A percentile compares a stretch with the other conserved stretches of the same genome.
Conservation (phyloP, 148 eudicot genomes). For the Persicaria tinctoria region DNA sequence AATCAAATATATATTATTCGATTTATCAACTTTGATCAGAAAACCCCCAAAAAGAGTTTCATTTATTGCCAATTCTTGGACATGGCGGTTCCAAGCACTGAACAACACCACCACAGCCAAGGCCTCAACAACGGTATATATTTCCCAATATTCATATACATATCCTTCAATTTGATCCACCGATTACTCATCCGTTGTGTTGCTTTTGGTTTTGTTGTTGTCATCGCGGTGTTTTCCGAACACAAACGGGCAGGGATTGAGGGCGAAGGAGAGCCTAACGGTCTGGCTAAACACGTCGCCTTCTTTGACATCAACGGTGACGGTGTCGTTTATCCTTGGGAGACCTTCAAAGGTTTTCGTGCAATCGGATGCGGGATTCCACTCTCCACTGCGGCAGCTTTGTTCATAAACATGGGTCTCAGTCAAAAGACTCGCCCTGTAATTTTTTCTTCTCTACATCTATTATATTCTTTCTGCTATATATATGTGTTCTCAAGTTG, state of each 20-base stretch:
- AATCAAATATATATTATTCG: no score
- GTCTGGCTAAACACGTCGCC: slow-evolving; percentile 45
- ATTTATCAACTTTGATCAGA: no score
- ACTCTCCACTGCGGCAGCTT: slow-evolving; percentile 37
- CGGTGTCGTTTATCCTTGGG: slow-evolving; percentile 65
- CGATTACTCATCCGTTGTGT: background rate
- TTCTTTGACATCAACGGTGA: slow-evolving; percentile 73
- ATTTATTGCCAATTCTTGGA: no score
- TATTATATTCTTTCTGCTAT: background rate
- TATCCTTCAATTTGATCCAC: background rate
- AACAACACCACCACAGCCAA: background rate
- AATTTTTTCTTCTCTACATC: background rate
- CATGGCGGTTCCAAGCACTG: background rate
- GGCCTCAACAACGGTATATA: background rate
- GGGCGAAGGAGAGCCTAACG: slow-evolving; percentile 14
- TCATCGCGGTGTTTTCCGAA: background rate
- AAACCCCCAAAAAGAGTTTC: background rate
- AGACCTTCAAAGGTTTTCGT: slow-evolving; percentile 67
- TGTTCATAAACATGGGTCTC: slow-evolving; percentile 40
- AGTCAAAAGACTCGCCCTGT: slow-evolving; percentile 55
- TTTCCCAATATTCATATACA: no score
- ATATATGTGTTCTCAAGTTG: background rate
- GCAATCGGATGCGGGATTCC: slow-evolving; percentile 47
- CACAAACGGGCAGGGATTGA: background rate
- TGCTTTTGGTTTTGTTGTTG: background rate